Evolutionary conservation across 2,329 filamentous ascomycete species (phyloP), one percentile per base, ranked within the genome.

Genomic region (Venturia carpophila): DNA sequence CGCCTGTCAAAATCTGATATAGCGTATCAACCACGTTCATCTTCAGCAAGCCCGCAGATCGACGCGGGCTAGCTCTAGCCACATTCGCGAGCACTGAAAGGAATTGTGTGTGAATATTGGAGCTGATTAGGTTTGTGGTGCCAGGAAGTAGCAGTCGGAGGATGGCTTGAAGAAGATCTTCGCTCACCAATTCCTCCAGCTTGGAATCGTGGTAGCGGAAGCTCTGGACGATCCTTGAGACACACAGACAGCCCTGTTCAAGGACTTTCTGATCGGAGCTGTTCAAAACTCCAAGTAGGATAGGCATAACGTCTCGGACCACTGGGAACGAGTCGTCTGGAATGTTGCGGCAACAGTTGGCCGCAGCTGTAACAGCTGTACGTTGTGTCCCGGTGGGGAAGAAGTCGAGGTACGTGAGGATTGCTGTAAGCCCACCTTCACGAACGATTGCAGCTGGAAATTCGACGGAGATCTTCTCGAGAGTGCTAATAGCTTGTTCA

Each of bases 311-410:
- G 75, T 97, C 92, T 72, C 88, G 86, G 61, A 99, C 90, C 11
- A 95, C 92, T 0, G 87, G 81, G 73, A 99, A 99, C 0, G 91
- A 95, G 71, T 97, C 94, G 70, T 93, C 89, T 1, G 92, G 91
- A 21, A 99, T 94, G 73, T 97, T 97, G 68, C 94, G 90, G 75
- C 95, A 99, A 79, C 94, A 99, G 73, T 99, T 99, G 65, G 94
- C 95, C 11, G 95, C 94, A 15, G 93, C 99, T 3, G 92, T 97
- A 9, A 99, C 94, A 7, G 94, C 94, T 17, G 93, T 97, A 69
- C 94, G 86, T 76, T 99, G 94, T 1, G 94, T 97, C 75, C 93
- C 94, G 0, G 94, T 99, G 19, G 93, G 89, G 72, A 99, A 99
- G 77, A 99, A 99, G 74, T 99, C 94, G 66, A 99, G 84, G 73